Percentiles rank a stretch among this genome's conserved stretches.
Evolutionary conservation across 108 stramenopile genomes (phyloP).

Genomic region (Nannochloropsis oceanica): DNA sequence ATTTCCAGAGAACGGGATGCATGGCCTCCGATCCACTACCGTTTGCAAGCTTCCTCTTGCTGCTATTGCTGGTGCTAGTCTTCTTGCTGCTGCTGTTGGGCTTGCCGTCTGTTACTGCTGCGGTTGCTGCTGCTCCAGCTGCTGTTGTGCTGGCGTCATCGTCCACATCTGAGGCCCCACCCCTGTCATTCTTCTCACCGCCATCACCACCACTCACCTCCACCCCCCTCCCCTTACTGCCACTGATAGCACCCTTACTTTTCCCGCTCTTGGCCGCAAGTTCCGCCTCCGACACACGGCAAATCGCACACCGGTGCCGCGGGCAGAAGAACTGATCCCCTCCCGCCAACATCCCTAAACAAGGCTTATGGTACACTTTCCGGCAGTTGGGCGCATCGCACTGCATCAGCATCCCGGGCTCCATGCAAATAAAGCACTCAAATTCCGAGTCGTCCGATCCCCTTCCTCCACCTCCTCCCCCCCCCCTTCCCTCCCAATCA

Average conservation of each 20-base stretch:
- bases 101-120: too few species aligned
- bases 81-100: too few species aligned
- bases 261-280: neutral
- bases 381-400: neutral
- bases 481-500: neutral
- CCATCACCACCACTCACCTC: neutral
- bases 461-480: neutral
- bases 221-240: neutral
- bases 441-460: neutral
- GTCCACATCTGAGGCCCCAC: neutral
- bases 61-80: neutral
- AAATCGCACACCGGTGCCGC: neutral
- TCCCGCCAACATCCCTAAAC: neutral
- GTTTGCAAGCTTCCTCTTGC: neutral
- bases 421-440: neutral
- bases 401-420: neutral
- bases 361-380: neutral
- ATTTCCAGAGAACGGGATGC: neutral
- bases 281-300: neutral
- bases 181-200: neutral
- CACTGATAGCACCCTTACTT: neutral
- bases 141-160: neutral
- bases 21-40: neutral
- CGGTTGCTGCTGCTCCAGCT: neutral
- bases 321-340: neutral